Base-by-base conservation (phyloP, 1,284 basidiomycete species). In the Ganoderma resinaceum region DNA sequence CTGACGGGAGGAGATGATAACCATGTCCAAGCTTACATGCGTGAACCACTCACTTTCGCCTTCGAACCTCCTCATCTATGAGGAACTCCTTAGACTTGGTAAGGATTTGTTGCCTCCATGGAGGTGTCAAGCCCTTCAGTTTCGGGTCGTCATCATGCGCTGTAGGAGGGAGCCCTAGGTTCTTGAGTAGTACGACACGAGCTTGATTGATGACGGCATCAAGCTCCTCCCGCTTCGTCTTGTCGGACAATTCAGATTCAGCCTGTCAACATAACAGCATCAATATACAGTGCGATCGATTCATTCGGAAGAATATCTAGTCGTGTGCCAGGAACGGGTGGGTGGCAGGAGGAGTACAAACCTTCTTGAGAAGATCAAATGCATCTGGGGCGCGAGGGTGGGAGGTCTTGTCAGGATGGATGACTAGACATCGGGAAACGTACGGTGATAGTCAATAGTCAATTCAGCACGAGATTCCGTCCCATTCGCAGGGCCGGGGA, bases 311-410 rank as follows among this genome's bases (percentile, higher is more conserved):
- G 33, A 35, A 62, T 8, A 52, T 64, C 67, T 16, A 46, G 60
- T 46, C 46, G 33, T 68, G 38, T 26, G 61, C 35, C 55, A 18
- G 23, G 26, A 20, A 18, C 26, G 18, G 9, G 53, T 40, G 49
- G 35, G 31, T 29, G 9, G 2, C 61, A 66, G 52, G n/a, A 26
- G 35, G 53, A 20, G 35, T n/a, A 72, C 80, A 12, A 63, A 91
- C 93, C 87, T 95, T 95, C 83, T 95, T 95, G 58, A 95, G 82
- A 33, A 93, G 78, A 79, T 95, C 93, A 76, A 95, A 95, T 0
- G 93, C 93, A 80, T 95, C 93, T 75, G 93, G 90, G 66, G 93
- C 91, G 75, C 88, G 87, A 49, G 86, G 83, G 80, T 95, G 92
- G 76, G 90, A 81, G 71, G 90, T 89, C 84, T 95, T 95, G 82